Percentiles rank a stretch among this genome's conserved stretches.
Conservation (phyloP, 495 filamentous ascomycete genomes). For the Amorphotheca resinae region DNA sequence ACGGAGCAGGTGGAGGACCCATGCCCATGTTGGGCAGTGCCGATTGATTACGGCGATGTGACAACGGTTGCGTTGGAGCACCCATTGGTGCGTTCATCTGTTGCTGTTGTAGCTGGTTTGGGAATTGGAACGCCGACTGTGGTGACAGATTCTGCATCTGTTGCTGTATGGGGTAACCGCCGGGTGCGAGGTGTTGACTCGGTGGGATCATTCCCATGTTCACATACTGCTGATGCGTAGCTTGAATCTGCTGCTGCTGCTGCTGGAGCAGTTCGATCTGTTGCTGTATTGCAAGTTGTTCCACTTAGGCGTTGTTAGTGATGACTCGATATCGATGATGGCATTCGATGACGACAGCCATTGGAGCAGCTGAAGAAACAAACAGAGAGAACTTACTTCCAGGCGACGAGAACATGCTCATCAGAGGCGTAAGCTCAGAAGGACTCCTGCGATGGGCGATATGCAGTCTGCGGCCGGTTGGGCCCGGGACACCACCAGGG, state of each 20-base stretch:
- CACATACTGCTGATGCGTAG: constrained; percentile 91
- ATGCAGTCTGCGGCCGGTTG: constrained; percentile 81
- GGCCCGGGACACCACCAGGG: constrained; percentile 58
- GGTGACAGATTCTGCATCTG: constrained; percentile 67
- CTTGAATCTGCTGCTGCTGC: constrained; percentile 95
- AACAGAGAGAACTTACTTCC: constrained; percentile 33
- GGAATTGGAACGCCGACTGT: constrained; percentile 83
- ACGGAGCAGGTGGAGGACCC: constrained; percentile 91
- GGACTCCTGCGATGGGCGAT: constrained; percentile 96
- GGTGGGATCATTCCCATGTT: constrained; percentile 90
- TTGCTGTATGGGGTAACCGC: constrained; percentile 51
- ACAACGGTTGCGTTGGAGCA: constrained; percentile 60
- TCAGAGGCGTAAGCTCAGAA: constrained; percentile 92
- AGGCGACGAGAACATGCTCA: constrained; percentile 70
- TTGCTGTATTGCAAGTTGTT: constrained; percentile 97
- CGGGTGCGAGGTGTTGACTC: constrained; percentile 60
- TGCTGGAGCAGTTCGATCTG: constrained; percentile 97
- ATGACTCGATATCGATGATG: constrained; percentile 9
- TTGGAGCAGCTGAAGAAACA: background rate
- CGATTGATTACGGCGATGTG: constrained; percentile 96
- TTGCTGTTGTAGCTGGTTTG: constrained; percentile 62
- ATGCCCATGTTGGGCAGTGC: constrained; percentile 87
- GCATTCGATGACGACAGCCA: constrained; percentile 14
- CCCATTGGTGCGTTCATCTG: constrained; percentile 51
- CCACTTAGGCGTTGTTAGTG: constrained; percentile 45